phyloP scores from a whole-genome alignment of 2,329 filamentous ascomycete genomes.

The Sporothrix euskadiensis region DNA sequence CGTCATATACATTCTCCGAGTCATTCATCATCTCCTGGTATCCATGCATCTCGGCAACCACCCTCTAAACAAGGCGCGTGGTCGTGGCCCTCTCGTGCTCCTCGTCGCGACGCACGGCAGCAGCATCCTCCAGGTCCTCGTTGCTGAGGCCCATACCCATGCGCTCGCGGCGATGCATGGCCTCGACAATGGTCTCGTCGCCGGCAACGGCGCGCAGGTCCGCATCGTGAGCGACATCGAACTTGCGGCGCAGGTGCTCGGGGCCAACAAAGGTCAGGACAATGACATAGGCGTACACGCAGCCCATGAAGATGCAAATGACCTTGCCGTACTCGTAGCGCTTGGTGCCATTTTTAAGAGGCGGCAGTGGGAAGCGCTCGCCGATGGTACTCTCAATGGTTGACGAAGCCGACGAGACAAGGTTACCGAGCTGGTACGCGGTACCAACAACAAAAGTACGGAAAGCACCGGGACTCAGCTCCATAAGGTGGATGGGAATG shows the following conservation, averaged over 20 bases:
- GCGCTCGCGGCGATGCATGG: slow-evolving; percentile 32
- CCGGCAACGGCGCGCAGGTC: slow-evolving; percentile 52
- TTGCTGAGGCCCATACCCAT: slow-evolving; percentile 32
- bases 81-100: slow-evolving; percentile 12
- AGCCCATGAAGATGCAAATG: slow-evolving; percentile 89
- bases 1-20: neutral
- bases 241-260: slow-evolving; percentile 54
- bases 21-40: neutral
- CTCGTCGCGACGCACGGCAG: slow-evolving; percentile 22
- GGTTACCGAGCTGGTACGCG: slow-evolving; percentile 75
- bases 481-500: slow-evolving; percentile 77
- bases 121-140: slow-evolving; percentile 33
- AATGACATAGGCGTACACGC: slow-evolving; percentile 68
- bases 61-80: neutral
- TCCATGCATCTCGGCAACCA: neutral
- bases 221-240: slow-evolving; percentile 52
- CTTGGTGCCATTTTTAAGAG: slow-evolving; percentile 48
- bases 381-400: slow-evolving; percentile 77
- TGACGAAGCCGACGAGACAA: slow-evolving; percentile 66
- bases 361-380: slow-evolving; percentile 69
- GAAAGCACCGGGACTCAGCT: slow-evolving; percentile 70
- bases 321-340: slow-evolving; percentile 78
- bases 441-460: slow-evolving; percentile 74
- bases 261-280: slow-evolving; percentile 64
- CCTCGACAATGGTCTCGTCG: slow-evolving; percentile 39